These are phyloP conservation scores for Dalbergia cultrata DNA, from an alignment of 306 rosid species.

Conservation along the genomic window DNA sequence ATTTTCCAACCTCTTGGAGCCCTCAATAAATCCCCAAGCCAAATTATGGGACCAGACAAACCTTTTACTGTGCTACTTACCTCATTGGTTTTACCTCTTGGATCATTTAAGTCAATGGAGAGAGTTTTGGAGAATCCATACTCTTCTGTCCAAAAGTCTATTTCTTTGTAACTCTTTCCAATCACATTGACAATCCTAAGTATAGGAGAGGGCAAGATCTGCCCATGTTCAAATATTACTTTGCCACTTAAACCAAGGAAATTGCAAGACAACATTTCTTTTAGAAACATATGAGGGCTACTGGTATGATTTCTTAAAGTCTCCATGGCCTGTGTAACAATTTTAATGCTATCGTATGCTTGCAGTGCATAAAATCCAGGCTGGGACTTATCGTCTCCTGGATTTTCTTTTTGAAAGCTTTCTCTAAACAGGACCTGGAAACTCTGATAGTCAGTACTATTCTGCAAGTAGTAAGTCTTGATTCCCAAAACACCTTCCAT, in stretches of 20 bases:
- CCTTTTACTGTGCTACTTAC: neutral
- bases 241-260: constrained; percentile 58
- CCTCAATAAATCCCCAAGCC: constrained; percentile 57
- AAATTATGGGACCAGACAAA: constrained; percentile 43
- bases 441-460: constrained; percentile 18
- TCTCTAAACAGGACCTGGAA: constrained; percentile 42
- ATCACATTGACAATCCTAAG: constrained; percentile 57
- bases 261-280: constrained; percentile 33
- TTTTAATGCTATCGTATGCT: constrained; percentile 58
- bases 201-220: constrained; percentile 25
- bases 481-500: constrained; percentile 64
- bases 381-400: constrained; percentile 37
- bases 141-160: constrained; percentile 53
- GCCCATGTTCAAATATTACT: constrained; percentile 48
- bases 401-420: constrained; percentile 38
- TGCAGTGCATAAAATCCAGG: constrained; percentile 58
- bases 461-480: constrained; percentile 44
- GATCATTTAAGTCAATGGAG: neutral
- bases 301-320: constrained; percentile 8
- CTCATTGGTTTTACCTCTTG: neutral
- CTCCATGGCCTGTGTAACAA: constrained; percentile 45
- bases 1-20: constrained; percentile 63
- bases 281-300: neutral
- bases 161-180: constrained; percentile 44
- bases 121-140: constrained; percentile 32